Conservation (phyloP, 2,329 filamentous ascomycete genomes). For the Cladosporium halotolerans region DNA sequence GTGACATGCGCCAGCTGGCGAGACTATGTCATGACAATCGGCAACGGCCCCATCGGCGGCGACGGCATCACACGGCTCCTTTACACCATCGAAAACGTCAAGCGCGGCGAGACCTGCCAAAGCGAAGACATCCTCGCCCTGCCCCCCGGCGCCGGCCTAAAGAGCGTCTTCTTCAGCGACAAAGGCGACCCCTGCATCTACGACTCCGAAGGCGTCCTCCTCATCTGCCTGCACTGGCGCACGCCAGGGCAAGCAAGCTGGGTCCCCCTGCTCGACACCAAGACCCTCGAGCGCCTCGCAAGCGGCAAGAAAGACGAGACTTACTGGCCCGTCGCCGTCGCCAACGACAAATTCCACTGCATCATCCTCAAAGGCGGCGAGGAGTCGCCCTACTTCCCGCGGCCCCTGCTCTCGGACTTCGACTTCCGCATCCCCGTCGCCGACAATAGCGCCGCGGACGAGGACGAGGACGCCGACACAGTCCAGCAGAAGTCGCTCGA, state of each 20-base stretch:
- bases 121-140: constrained; percentile 88
- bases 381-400: constrained; percentile 85
- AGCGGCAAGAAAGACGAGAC: constrained; percentile 79
- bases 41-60: constrained; percentile 77
- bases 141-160: constrained; percentile 64
- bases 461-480: constrained; percentile 37
- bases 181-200: constrained; percentile 95
- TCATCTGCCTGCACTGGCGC: constrained; percentile 88
- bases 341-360: constrained; percentile 89
- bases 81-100: constrained; percentile 93
- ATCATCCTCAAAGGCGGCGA: constrained; percentile 97
- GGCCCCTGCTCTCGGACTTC: constrained; percentile 85
- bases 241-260: constrained; percentile 77
- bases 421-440: constrained; percentile 80
- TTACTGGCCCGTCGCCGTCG: constrained; percentile 94
- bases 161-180: constrained; percentile 86
- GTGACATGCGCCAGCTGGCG: constrained; percentile 92
- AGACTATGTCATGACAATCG: constrained; percentile 93
- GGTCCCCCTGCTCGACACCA: constrained; percentile 90
- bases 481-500: constrained; percentile 57
- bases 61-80: constrained; percentile 72
- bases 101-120: constrained; percentile 88
- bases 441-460: constrained; percentile 41
- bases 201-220: constrained; percentile 80
- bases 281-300: constrained; percentile 70